Evolutionary conservation across 768 basidiomycete genomes (phyloP).

Genomic region (Boletus pseudopeckii): DNA sequence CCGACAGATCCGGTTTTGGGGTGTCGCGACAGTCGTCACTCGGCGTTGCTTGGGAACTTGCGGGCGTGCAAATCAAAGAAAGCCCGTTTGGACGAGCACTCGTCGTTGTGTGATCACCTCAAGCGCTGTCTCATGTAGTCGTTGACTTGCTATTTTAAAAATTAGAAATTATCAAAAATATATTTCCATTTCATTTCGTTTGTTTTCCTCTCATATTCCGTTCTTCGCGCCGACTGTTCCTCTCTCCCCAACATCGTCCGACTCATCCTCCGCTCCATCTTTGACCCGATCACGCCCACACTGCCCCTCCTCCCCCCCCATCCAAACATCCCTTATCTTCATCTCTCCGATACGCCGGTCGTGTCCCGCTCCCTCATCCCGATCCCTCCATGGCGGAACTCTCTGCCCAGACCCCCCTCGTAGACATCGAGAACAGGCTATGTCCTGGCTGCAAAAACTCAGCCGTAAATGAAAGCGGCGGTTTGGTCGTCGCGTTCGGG

Average conservation of each 20-base stretch:
- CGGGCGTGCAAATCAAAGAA: no score
- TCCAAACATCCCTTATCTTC: background rate
- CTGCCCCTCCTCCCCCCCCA: no score
- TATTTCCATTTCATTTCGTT: background rate
- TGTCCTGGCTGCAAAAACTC: slow-evolving; percentile 84
- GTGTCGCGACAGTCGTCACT: background rate
- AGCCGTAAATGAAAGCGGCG: slow-evolving; percentile 76
- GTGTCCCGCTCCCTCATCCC: background rate
- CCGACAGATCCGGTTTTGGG: background rate
- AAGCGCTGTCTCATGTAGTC: no score
- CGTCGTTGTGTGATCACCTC: no score
- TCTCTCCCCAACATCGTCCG: background rate
- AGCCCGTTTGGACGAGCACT: no score
- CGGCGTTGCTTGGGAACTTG: no score
- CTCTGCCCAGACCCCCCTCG: slow-evolving; percentile 5
- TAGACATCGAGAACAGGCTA: slow-evolving; percentile 48
- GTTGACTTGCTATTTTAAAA: no score
- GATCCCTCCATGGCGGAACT: slow-evolving; percentile 15
- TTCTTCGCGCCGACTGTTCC: no score
- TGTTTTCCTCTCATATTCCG: no score
- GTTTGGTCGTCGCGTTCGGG: slow-evolving; percentile 95
- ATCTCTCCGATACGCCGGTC: background rate
- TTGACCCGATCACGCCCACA: background rate
- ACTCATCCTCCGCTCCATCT: no score
- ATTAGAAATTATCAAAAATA: background rate